Evolutionary conservation across 352 stramenopile genomes (phyloP), one percentile per base, ranked within the genome.

Genomic region (Globisporangium barbulae): DNA sequence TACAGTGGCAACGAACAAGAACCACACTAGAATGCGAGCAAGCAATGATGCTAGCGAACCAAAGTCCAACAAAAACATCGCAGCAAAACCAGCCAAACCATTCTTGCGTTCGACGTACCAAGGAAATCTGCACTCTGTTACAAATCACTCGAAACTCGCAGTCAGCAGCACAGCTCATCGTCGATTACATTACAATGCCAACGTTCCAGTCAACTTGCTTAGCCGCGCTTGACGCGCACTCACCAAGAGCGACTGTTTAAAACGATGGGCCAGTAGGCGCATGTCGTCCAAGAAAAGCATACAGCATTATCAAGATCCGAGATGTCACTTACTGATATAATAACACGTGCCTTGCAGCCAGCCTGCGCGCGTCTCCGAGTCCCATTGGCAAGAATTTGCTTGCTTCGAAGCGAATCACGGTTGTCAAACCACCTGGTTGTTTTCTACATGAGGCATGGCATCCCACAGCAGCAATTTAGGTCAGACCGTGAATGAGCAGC

Each of bases 381-480:
- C 42, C 8, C 17, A 19, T n/a, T 48, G 42, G 17, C 42, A 48
- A 21, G 42, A 48, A 5, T 22, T 19, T 22, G 19, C 17, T 48
- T 48, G 42, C 42, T 48, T 48, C 42, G 42, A 19, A 5, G 15
- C 4, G 39, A 45, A 5, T 13, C 39, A 42, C 2, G 19, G 39
- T 8, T 45, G 13, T 45, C 39, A 19, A n/a, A n/a, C 7, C 5
- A 48, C 42, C 42, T 17, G 17, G 19, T 19, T 57, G 50, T 19
- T 57, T 39, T 70, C 64, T 70, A 63, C 17, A 70, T 53, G 64
- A 55, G 59, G 41, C 63, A 69, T 49, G 48, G 56, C 48, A 69
- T 57, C n/a, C 22, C 39, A 70, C 15, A 69, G 65, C 59, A 71
- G 54, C n/a, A 47, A 49, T 31, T 65, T 55, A 48, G 62, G 47